Conservation (phyloP, 208 protist genomes). For the Leishmania arabica region DNA sequence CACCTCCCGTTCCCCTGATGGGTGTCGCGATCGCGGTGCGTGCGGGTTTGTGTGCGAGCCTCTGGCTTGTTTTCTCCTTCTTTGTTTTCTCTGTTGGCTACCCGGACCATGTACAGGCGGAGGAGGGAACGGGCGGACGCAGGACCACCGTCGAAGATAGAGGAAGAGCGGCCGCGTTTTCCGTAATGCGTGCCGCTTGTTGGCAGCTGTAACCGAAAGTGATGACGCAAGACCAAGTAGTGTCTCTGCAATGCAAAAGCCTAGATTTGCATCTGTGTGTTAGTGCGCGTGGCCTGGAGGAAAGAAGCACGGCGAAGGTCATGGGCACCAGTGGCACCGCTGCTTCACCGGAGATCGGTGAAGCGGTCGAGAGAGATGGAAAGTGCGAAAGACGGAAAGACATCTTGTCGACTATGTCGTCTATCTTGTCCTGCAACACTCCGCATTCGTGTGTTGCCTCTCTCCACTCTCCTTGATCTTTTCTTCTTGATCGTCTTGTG, state of each 20-base stretch:
- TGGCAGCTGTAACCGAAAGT: neutral
- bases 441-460: neutral
- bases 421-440: neutral
- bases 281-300: neutral
- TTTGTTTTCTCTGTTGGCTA: neutral
- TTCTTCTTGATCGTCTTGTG: neutral
- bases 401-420: neutral
- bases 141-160: neutral
- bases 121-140: neutral
- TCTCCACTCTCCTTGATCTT: neutral
- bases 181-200: neutral
- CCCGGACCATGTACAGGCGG: neutral
- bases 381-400: neutral
- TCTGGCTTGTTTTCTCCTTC: neutral
- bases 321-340: neutral
- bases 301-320: neutral
- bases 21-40: neutral
- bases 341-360: neutral
- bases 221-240: neutral
- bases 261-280: neutral
- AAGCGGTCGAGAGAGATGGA: neutral
- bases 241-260: neutral
- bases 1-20: too few species aligned
- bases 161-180: neutral
- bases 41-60: neutral